Evolutionary conservation across 805 yeast genomes (phyloP), one percentile per base, ranked within the genome.

Genomic region (Metschnikowia continentalis): DNA sequence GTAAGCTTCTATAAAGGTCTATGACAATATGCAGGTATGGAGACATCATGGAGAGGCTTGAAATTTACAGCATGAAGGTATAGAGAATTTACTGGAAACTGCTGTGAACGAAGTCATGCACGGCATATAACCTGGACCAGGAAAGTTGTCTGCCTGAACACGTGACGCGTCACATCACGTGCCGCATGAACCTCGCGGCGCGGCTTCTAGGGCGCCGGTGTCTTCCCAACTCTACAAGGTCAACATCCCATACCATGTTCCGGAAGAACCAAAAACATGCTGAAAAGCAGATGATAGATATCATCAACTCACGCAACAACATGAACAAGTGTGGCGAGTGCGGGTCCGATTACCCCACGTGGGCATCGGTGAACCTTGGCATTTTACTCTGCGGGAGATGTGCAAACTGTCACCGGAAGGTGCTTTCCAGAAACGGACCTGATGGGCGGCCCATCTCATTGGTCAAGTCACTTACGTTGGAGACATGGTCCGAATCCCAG

Each of bases 321-420:
- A 70, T 72, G 44, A 87, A 86, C 65, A 80, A 75, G 62, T 88
- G 96, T 66, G 95, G 90, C 35, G 96, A 88, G 63, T 88, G 96
- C 69, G 79, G 80, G 2, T 70, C 81, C 5, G 63, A 78, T 3
- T 83, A 78, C 65, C 94, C 96, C 7, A 88, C 86, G 58, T 74
- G 77, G 77, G 77, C 77, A 2, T 70, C 75, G 36, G 66, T 61
- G 50, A 71, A 64, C 54, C 53, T 88, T 40, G 96, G 95, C 26
- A 69, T 88, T 4, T 83, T 89, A 52, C 71, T 89, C 15, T 89
- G 96, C 71, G 94, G 94, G 14, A 72, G 94, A 56, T 89, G 96
- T 75, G 92, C 95, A 7, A 81, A 88, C 3, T 76, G 83, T 33
- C 96, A 89, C 66, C 74, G 89, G 53, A 78, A 79, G 50, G 71